Base-by-base conservation (phyloP, 805 yeast genomes). In the Metschnikowia similis region DNA sequence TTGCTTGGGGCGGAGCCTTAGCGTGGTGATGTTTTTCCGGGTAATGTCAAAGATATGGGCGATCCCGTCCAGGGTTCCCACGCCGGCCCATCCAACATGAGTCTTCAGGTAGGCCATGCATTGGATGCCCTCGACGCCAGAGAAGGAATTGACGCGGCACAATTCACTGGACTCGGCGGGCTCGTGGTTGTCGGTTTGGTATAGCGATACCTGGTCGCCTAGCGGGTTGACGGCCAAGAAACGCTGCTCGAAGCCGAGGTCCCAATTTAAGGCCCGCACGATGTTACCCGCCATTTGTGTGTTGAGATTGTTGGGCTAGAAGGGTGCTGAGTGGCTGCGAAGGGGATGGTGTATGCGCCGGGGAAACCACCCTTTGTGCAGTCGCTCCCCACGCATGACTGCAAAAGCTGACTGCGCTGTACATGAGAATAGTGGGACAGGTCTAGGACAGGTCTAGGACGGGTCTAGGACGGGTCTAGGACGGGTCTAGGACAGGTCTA, bases 161-260 rank as follows among this genome's bases (percentile, higher is more conserved):
- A 86, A 70, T 9, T 78, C 81, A 43, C 78, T 78, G 46, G 69
- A 60, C 47, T 81, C 85, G 27, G 77, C 77, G 17, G 77, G 76
- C 28, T 72, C 71, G 42, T 64, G 66, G 47, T 61, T 71, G 51
- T 64, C 63, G 16, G 49, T 51, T 41, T 48, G 51, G 59, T 84
- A 85, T 9, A 87, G 72, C 0, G 85, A 70, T 2, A 89, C 84
- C 57, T 86, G 92, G 62, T 90, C 96, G 2, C 95, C 84, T 29
- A 87, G 76, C 1, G 96, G 94, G 55, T 82, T 85, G 6, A 85
- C 84, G 0, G 87, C 83, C 10, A 87, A 66, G 58, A 81, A 84
- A 45, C 75, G 77, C 60, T 84, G 87, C 40, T 74, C 77, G 40
- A 66, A 66, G 6, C 76, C 81, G n/a, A 59, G 56, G 50, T 81